Percentiles rank a stretch among this genome's conserved stretches.
Conservation (phyloP, 2,329 filamentous ascomycete species). For the Trichoderma hamatum region DNA sequence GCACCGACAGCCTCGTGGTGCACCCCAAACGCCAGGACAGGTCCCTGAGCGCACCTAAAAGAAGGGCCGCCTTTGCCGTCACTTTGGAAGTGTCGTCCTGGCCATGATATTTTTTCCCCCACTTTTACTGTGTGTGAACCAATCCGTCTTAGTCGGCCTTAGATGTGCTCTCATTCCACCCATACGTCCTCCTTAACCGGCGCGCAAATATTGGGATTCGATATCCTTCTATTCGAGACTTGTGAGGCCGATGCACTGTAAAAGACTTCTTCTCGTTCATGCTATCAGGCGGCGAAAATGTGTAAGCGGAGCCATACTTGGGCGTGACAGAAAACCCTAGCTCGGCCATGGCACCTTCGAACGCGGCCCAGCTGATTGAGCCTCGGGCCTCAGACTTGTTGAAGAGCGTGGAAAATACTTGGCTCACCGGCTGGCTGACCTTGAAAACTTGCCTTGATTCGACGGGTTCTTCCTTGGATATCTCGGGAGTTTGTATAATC, state of each 20-base stretch:
- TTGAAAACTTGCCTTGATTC: constrained; percentile 34
- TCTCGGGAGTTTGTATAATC: constrained; percentile 29
- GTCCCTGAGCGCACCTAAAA: constrained; percentile 36
- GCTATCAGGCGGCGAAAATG: constrained; percentile 39
- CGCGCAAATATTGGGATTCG: constrained; percentile 35
- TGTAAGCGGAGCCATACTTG: constrained; percentile 48
- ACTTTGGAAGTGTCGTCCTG: no score
- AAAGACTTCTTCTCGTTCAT: constrained; percentile 37
- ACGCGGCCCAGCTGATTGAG: constrained; percentile 42
- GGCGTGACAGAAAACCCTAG: constrained; percentile 47
- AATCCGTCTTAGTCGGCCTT: no score
- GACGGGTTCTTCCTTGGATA: neutral
- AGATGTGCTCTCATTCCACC: constrained; percentile 3
- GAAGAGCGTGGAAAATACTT: constrained; percentile 45
- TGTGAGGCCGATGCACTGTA: constrained; percentile 44
- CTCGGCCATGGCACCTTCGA: constrained; percentile 47
- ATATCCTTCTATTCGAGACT: constrained; percentile 42
- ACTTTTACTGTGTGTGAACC: no score
- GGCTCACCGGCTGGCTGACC: constrained; percentile 44
- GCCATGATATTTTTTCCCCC: no score
- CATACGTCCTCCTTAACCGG: constrained; percentile 36
- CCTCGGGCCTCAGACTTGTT: constrained; percentile 36
- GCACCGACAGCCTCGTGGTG: constrained; percentile 45
- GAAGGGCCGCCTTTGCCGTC: no score
- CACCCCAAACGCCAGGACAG: constrained; percentile 43